These are phyloP conservation scores for Backusella luteola DNA, from an alignment of 192 early-diverging fungal genomes.

Conservation along the genomic window DNA sequence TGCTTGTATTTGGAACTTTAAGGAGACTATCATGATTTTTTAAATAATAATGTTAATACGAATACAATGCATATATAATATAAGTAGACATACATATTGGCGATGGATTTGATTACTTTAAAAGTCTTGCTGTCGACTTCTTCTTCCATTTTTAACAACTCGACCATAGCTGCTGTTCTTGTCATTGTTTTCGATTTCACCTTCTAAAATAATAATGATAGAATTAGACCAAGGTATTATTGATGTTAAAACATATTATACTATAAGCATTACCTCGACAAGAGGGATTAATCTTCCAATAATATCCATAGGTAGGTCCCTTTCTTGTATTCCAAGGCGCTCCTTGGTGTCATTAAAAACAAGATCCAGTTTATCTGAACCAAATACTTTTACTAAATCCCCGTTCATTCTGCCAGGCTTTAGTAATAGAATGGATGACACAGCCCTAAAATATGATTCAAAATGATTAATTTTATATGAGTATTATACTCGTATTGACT, in stretches of 20 bases:
- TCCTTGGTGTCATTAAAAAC: neutral
- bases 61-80: neutral
- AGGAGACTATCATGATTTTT: neutral
- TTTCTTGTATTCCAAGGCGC: neutral
- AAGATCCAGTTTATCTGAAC: neutral
- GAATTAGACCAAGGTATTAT: neutral
- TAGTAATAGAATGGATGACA: neutral
- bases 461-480: neutral
- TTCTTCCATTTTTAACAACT: neutral
- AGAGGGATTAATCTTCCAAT: neutral
- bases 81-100: neutral
- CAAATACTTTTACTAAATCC: neutral
- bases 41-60: neutral
- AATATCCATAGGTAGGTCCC: neutral
- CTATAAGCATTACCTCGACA: neutral
- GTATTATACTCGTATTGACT: neutral
- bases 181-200: neutral
- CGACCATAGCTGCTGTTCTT: neutral
- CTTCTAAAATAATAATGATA: neutral
- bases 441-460: neutral
- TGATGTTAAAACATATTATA: neutral
- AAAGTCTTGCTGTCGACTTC: neutral
- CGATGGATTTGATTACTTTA: neutral
- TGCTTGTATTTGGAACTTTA: neutral
- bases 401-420: neutral